Evolutionary conservation across 768 basidiomycete genomes (phyloP).

Genomic region (Daedalea quercina): DNA sequence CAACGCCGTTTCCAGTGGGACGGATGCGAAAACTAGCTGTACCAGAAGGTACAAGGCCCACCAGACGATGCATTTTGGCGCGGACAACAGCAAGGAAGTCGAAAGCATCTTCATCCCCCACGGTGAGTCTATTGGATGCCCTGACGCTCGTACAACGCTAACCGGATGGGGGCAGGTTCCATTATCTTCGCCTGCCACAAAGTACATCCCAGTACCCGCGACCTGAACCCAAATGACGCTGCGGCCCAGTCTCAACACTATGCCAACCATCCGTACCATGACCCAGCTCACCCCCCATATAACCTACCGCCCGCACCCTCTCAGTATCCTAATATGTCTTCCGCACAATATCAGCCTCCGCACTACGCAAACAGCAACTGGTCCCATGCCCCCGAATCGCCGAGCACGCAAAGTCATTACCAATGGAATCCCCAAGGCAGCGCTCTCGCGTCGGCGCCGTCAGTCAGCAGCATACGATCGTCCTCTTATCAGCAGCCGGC

Average conservation of each 20-base stretch:
- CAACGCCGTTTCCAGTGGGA: constrained; percentile 39
- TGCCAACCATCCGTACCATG: constrained; percentile 21
- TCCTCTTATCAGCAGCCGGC: constrained; percentile 19
- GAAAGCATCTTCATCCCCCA: constrained; percentile 90
- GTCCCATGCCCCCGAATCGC: constrained; percentile 5
- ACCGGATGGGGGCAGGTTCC: constrained; percentile 35
- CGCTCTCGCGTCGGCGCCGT: constrained; percentile 11
- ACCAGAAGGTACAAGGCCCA: constrained; percentile 77
- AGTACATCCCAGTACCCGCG: constrained; percentile 31
- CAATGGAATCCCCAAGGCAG: constrained; percentile 12
- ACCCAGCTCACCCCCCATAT: constrained; percentile 19
- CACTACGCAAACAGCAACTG: constrained; percentile 9
- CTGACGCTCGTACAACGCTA: constrained; percentile 7
- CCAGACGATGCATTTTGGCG: constrained; percentile 43
- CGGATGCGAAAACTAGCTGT: constrained; percentile 79
- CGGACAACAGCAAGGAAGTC: constrained; percentile 54
- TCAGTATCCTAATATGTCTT: constrained; percentile 13
- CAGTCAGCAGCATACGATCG: constrained; percentile 23
- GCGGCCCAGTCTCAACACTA: constrained; percentile 17
- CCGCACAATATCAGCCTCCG: constrained; percentile 16
- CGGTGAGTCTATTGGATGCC: constrained; percentile 38
- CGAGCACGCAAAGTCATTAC: constrained; percentile 8
- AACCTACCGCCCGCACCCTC: constrained; percentile 20
- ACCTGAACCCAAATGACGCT: constrained; percentile 3
- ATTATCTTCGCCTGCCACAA: constrained; percentile 75